Evolutionary conservation across 2,329 filamentous ascomycete genomes (phyloP), one percentile per base, ranked within the genome.

Genomic region (Epichloe typhina): DNA sequence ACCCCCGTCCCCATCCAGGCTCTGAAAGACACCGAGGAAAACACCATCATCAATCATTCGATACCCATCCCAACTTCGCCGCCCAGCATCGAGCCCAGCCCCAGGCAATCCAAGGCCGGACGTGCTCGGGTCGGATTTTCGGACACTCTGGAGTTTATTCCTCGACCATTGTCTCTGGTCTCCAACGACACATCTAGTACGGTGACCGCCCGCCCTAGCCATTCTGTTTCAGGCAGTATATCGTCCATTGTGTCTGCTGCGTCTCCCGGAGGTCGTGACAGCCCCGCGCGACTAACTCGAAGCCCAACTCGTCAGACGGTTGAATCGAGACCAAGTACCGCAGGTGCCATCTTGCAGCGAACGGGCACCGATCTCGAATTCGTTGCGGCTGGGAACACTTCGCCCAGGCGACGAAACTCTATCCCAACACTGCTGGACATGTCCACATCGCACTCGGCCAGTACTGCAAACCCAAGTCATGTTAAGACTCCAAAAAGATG

Each of bases 181-280:
- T 95, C 88, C 1, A 90, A 83, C 19, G 88, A 93, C 63, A 88
- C 87, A 0, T 84, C 88, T 44, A 89, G 83, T 61, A 93, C 85
- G 3, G 70, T 80, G 50, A 88, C 86, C 0, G 75, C 83, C 17
- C 77, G 81, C 26, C 76, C 76, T 3, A 79, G 81, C 5, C 87
- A 91, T 63, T 87, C 83, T 2, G 75, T 87, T 36, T 85, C 85
- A 26, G 85, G 84, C 52, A 94, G 86, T 65, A 81, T 93, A 45
- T 89, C 86, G 4, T 94, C 87, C 0, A 73, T 91, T 41, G 72
- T 86, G 4, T 87, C 85, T 11, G 76, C 75, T 12, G 75, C 73
- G 35, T 68, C 67, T 6, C 64, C 68, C 52, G 57, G 57, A 53
- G 58, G 76, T 69, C 51, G 68, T 67, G 66, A 66, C 68, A 64